Conservation (phyloP, 768 basidiomycete genomes). For the Boletus huronensis region DNA sequence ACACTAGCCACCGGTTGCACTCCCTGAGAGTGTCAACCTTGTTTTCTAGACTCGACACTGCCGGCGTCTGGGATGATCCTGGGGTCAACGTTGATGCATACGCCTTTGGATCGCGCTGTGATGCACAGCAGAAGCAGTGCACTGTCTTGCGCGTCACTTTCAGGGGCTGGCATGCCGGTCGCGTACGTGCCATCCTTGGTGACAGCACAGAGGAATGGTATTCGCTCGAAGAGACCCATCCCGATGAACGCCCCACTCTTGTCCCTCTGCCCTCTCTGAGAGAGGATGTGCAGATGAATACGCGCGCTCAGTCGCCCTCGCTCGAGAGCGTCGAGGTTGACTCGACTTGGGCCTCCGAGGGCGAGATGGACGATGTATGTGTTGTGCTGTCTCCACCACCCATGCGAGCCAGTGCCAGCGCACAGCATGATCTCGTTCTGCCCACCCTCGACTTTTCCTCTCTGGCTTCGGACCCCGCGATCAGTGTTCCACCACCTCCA, state of each 20-base stretch:
- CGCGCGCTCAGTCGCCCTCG: neutral
- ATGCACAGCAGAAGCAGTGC: conserved; percentile 48
- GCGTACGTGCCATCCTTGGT: conserved; percentile 66
- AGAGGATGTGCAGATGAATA: neutral
- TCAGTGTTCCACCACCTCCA: conserved; percentile 5
- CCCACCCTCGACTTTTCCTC: conserved; percentile 75
- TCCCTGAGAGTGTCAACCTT: conserved; percentile 61
- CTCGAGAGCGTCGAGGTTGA: conserved; percentile 8
- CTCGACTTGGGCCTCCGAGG: conserved; percentile 6
- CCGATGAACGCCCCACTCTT: conserved; percentile 7
- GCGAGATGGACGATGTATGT: neutral
- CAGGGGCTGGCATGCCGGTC: conserved; percentile 64
- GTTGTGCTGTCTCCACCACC: conserved; percentile 8
- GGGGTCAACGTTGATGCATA: conserved; percentile 55
- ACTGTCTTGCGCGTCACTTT: conserved; percentile 69
- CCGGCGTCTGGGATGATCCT: conserved; percentile 55
- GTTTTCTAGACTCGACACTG: conserved; percentile 67
- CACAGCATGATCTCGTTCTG: conserved; percentile 67
- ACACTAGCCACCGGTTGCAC: conserved; percentile 52
- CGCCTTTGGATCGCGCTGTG: conserved; percentile 47
- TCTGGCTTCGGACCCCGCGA: conserved; percentile 28
- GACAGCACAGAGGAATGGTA: conserved; percentile 76
- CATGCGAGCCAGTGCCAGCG: conserved; percentile 40
- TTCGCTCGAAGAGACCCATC: conserved; percentile 53
- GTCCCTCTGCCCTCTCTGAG: neutral